Base-by-base conservation (phyloP, 1,284 basidiomycete species). In the Cryptococcus sp. region DNA sequence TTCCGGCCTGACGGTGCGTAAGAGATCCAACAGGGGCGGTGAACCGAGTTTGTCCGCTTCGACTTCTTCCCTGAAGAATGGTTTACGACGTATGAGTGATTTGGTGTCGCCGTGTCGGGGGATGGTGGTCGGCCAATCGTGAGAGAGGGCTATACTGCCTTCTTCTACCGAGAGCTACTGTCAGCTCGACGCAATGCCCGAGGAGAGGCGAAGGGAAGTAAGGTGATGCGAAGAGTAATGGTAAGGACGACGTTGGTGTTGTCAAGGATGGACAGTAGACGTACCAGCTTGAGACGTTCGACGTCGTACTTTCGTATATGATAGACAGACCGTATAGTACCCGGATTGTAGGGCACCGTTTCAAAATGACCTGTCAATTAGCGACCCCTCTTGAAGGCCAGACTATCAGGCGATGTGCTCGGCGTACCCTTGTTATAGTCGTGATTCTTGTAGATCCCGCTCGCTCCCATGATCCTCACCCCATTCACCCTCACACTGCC, bases 41-140 rank as follows among this genome's bases (percentile, higher is more conserved):
- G 89, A 93, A 2, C 95, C 94, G 3, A 98, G 79, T 3, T 77
- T 78, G 22, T 86, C 84, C 7, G 76, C 76, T 25, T 80, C 70
- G 52, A 86, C 79, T 72, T 98, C 93, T 23, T 79, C 75, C 23
- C 78, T 76, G 68, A 97, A 87, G 74, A 86, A 91, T 0, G 84
- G 82, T 69, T 97, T 98, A 41, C 80, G 79, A 9, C 81, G 77
- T 19, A 97, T 73, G 2, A 98, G 78, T 16, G 61, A 75, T 3
- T 68, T 62, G 2, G 82, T 73, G 65, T 97, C 80, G 7, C 94
- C 93, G 58, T 89, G 78, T 19, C 83, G 81, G 51, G 86, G 88
- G 54, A 98, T 93, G 1, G 79, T 80, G 42, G 83, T 81, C 0
- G 95, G 95, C 95, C 94, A 98, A 73, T 98, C 94, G 68, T 98